phyloP scores from a whole-genome alignment of 495 filamentous ascomycete genomes.

The Cryomyces antarcticus region DNA sequence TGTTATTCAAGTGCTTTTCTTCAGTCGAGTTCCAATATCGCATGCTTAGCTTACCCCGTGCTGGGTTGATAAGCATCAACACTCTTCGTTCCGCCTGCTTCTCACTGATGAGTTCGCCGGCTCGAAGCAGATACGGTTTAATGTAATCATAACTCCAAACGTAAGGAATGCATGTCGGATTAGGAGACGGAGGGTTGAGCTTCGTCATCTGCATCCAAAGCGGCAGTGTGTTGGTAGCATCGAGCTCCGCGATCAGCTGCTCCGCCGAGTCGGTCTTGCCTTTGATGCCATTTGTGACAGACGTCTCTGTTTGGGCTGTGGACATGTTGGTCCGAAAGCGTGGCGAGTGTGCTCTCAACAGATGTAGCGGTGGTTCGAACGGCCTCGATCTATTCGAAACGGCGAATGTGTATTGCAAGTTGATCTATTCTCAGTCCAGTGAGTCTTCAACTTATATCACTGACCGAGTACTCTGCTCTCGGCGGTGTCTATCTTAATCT shows the following conservation, averaged over 20 bases:
- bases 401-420: too few species aligned
- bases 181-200: constrained; percentile 24
- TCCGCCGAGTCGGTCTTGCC: not conserved
- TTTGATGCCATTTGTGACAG: not conserved
- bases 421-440: too few species aligned
- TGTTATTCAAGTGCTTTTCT: not conserved
- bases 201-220: constrained; percentile 26
- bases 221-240: constrained; percentile 9
- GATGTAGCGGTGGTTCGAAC: too few species aligned
- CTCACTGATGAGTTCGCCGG: constrained; percentile 22
- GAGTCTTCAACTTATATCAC: too few species aligned
- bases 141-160: constrained; percentile 25
- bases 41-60: constrained; percentile 15
- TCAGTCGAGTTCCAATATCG: not conserved
- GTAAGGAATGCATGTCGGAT: constrained; percentile 19
- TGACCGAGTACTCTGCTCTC: too few species aligned
- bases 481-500: too few species aligned
- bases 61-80: constrained; percentile 28
- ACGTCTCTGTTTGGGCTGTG: not conserved
- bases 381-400: too few species aligned
- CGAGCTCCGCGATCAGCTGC: constrained; percentile 4
- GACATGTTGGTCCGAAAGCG: too few species aligned
- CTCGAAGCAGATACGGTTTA: constrained; percentile 20
- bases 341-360: too few species aligned
- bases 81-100: constrained; percentile 27